Percentiles rank a stretch among this genome's conserved stretches.
phyloP scores from a whole-genome alignment of 2,329 filamentous ascomycete species.

The Aschersonia sp. region DNA sequence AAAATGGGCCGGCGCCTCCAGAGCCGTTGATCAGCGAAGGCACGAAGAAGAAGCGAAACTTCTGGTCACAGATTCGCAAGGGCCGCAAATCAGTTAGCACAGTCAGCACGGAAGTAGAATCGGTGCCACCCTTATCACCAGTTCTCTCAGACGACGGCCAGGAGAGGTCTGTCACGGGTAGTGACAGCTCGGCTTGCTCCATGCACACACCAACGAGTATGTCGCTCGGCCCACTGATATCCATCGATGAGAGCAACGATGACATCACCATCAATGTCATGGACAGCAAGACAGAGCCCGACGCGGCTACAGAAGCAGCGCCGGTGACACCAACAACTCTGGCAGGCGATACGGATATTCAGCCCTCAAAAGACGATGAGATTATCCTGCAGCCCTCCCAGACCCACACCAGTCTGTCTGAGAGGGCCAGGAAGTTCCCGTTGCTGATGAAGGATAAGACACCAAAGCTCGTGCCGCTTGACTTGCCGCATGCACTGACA shows the following conservation, averaged over 20 bases:
- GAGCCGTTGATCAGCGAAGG: background rate
- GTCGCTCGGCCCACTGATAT: background rate
- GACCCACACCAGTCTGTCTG: background rate
- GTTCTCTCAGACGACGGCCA: background rate
- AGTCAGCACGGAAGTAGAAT: background rate
- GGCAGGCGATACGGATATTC: too few relatives aligned
- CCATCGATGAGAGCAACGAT: background rate
- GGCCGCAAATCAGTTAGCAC: background rate
- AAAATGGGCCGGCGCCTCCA: background rate
- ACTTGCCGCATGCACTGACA: conserved; percentile 1
- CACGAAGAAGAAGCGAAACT: background rate
- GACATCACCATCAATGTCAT: too few relatives aligned
- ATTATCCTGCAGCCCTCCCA: background rate
- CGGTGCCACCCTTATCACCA: background rate
- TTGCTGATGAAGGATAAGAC: background rate
- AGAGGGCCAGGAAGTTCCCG: background rate
- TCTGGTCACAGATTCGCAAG: conserved; percentile 1
- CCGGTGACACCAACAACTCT: too few relatives aligned
- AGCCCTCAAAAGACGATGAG: too few relatives aligned
- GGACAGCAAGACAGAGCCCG: background rate
- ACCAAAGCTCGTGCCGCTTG: background rate
- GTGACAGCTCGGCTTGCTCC: background rate
- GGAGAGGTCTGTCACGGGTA: background rate
- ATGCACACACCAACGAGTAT: conserved; percentile 1
- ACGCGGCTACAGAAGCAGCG: background rate